Base-by-base conservation (phyloP, 1,284 basidiomycete genomes). In the Cutaneotrichosporon dermatis region DNA sequence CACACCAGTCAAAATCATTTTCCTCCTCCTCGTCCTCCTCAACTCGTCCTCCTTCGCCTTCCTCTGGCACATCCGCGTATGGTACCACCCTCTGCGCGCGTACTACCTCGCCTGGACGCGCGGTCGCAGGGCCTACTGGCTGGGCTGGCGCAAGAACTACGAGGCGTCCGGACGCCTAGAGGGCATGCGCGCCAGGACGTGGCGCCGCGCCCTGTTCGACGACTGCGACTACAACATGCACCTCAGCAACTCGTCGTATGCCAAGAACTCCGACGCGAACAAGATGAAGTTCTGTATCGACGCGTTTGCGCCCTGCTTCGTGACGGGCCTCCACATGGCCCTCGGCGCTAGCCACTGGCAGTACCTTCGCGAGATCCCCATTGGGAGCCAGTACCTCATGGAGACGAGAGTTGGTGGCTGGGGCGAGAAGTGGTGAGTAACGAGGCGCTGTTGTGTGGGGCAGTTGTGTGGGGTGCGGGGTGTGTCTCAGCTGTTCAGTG, bases 361-460 rank as follows among this genome's bases (percentile, higher is more conserved):
- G 62, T 92, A 88, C 76, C 76, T 90, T 51, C 84, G 85, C 48
- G 90, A 93, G 78, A 90, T 93, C 46, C 86, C 89, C 0, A 85
- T 90, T 51, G 79, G 89, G 12, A 71, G 82, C 2, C 74, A 76
- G 6, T 93, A 90, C 68, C 85, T 90, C 73, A 83, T 92, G 40
- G 82, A 88, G 55, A 75, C 84, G 15, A 80, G 76, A 37, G 76
- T 88, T 13, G 86, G 80, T 4, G 82, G 85, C 4, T 93, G 89
- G 89, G 90, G 91, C 61, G 80, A 86, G 52, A 93, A 93, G 83
- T 92, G 90, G 90, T 90, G 64, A 66, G 84, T 76, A 25, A 25
- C 25, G 25, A 25, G 25, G 25, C 25, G 25, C 25, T 25, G 25
- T 25, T 25, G 25, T 25, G 25, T 25, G 25, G 25, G 25, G 25